Evolutionary conservation across 306 rosid genomes (phyloP).

Genomic region (Sechiopsis laciniata): DNA sequence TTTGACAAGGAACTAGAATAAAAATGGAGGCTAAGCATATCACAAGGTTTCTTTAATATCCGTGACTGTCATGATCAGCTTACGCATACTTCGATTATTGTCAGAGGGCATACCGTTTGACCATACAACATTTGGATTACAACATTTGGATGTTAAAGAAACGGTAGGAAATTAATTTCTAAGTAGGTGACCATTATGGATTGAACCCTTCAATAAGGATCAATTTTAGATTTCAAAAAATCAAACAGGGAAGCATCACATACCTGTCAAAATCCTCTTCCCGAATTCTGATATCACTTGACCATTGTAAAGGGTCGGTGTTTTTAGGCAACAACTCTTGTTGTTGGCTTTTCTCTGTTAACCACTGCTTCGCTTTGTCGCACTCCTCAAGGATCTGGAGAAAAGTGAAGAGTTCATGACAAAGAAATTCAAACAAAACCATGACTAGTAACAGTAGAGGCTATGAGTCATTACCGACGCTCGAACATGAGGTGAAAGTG

Average conservation of each 20-base stretch:
- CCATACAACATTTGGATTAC: too few relatives aligned
- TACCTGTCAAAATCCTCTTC: conserved; percentile 57
- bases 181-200: too few relatives aligned
- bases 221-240: neutral
- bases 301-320: conserved; percentile 53
- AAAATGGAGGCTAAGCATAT: too few relatives aligned
- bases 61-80: too few relatives aligned
- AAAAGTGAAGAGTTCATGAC: conserved; percentile 11
- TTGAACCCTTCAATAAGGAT: too few relatives aligned
- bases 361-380: conserved; percentile 64
- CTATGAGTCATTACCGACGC: conserved; percentile 33
- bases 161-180: too few relatives aligned
- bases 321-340: conserved; percentile 63
- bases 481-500: conserved; percentile 34
- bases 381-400: conserved; percentile 52
- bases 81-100: too few relatives aligned
- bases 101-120: too few relatives aligned
- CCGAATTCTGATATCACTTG: conserved; percentile 52
- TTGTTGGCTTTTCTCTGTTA: conserved; percentile 51
- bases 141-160: too few relatives aligned
- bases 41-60: too few relatives aligned
- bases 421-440: conserved; percentile 6
- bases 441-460: neutral
- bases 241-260: conserved; percentile 24
- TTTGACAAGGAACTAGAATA: too few relatives aligned